These are phyloP conservation scores for Saraca asoca DNA, from an alignment of 331 rosid genomes.

Conservation along the genomic window DNA sequence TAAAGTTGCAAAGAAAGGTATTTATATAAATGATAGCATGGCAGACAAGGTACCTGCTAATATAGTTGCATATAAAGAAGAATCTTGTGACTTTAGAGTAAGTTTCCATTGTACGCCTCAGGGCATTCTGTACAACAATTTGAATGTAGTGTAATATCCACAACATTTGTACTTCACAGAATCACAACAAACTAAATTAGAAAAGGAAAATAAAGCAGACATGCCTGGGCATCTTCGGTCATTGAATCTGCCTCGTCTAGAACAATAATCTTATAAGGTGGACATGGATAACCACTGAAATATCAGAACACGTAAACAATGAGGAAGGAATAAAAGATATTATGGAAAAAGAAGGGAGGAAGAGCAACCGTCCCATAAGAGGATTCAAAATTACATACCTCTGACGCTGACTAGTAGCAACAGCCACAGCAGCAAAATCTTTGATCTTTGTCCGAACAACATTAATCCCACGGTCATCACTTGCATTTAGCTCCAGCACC, in stretches of 20 bases:
- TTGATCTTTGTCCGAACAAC: constrained; percentile 94
- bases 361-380: neutral
- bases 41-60: constrained; percentile 67
- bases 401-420: constrained; percentile 51
- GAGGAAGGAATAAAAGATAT: constrained; percentile 12
- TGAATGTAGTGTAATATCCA: neutral
- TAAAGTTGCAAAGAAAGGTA: constrained; percentile 6
- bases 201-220: constrained; percentile 16
- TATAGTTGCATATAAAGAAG: constrained; percentile 93
- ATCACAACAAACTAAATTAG: neutral
- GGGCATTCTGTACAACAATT: constrained; percentile 71
- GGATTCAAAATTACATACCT: constrained; percentile 49
- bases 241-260: constrained; percentile 94
- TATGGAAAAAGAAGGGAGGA: neutral
- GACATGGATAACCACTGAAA: constrained; percentile 79
- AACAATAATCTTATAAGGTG: constrained; percentile 85
- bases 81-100: constrained; percentile 88
- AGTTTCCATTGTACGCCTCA: constrained; percentile 93
- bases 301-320: constrained; percentile 8
- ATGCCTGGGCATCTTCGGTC: constrained; percentile 96
- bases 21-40: neutral
- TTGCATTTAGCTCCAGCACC: constrained; percentile 95
- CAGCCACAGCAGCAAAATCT: constrained; percentile 78
- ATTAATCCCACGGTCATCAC: constrained; percentile 94
- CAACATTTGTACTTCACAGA: neutral